These are phyloP conservation scores for Leucoagaricus sp. DNA, from an alignment of 1,284 basidiomycete species.

Conservation along the genomic window DNA sequence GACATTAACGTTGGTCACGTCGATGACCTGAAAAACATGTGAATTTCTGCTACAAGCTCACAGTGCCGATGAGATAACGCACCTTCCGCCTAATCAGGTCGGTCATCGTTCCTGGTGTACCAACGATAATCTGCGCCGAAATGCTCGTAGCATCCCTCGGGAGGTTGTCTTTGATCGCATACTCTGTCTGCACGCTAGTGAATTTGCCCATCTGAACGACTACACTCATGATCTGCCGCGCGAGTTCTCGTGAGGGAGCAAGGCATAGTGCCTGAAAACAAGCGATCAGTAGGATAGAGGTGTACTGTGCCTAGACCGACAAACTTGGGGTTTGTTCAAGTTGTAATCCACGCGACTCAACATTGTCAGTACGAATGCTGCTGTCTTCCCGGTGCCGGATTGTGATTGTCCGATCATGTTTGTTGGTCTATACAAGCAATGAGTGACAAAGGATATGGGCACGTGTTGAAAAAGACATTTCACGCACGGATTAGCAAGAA, in stretches of 20 bases:
- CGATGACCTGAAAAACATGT: no score
- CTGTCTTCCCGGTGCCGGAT: slow-evolving; percentile 99
- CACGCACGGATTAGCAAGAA: slow-evolving; percentile 87
- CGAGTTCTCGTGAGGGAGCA: slow-evolving; percentile 94
- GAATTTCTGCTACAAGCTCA: no score
- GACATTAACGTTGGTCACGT: slow-evolving; percentile 83
- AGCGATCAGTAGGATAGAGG: neutral
- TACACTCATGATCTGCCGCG: slow-evolving; percentile 97
- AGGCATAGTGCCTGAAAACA: slow-evolving; percentile 81
- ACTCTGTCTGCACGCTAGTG: slow-evolving; percentile 89
- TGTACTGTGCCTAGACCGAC: slow-evolving; percentile 18
- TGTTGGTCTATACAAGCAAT: slow-evolving; percentile 61
- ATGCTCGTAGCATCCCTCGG: slow-evolving; percentile 70
- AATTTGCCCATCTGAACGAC: slow-evolving; percentile 96
- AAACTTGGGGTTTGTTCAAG: slow-evolving; percentile 81
- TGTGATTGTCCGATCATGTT: slow-evolving; percentile 99
- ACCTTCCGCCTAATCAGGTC: slow-evolving; percentile 77
- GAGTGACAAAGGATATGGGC: neutral
- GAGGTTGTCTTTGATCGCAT: slow-evolving; percentile 89
- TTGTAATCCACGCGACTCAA: slow-evolving; percentile 90
- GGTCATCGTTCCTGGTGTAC: slow-evolving; percentile 94
- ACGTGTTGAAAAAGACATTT: slow-evolving; percentile 11
- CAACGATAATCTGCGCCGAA: slow-evolving; percentile 91
- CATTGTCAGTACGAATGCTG: slow-evolving; percentile 50
- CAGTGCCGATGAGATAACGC: no score